phyloP scores from a whole-genome alignment of 139 green algal species.

The Asterochloris erici region DNA sequence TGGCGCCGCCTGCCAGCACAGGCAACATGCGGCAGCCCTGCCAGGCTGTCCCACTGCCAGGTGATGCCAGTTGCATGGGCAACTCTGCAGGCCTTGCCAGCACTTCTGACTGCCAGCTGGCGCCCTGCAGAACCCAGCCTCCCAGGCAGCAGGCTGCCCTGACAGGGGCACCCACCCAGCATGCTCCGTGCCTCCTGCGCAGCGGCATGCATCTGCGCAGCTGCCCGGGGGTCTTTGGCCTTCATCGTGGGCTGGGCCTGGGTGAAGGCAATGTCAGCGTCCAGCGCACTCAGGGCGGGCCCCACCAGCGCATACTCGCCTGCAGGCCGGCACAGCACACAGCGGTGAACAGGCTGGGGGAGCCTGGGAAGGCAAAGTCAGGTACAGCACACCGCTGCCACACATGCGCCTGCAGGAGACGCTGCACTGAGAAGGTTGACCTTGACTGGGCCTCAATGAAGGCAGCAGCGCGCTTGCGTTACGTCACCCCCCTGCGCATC shows the following conservation, averaged over 20 bases:
- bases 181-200: constrained; percentile 46
- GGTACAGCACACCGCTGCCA: too few relatives aligned
- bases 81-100: too few relatives aligned
- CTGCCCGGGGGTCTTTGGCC: constrained; percentile 35
- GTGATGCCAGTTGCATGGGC: too few relatives aligned
- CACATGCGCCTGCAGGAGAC: too few relatives aligned
- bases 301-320: constrained; percentile 46
- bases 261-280: constrained; percentile 50
- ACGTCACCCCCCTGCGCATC: neutral
- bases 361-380: too few relatives aligned
- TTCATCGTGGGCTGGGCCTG: constrained; percentile 17
- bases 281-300: constrained; percentile 51
- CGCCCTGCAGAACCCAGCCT: neutral
- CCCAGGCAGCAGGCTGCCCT: neutral
- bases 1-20: neutral
- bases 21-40: neutral
- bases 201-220: constrained; percentile 38
- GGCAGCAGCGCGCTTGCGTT: neutral
- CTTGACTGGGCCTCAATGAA: neutral
- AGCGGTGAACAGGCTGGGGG: neutral
- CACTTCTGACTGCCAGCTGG: neutral
- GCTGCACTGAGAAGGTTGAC: neutral
- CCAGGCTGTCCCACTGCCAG: neutral
- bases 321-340: neutral
- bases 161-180: constrained; percentile 22